Base-by-base conservation (phyloP, 345 rosid species). In the Corchorus olitorius region DNA sequence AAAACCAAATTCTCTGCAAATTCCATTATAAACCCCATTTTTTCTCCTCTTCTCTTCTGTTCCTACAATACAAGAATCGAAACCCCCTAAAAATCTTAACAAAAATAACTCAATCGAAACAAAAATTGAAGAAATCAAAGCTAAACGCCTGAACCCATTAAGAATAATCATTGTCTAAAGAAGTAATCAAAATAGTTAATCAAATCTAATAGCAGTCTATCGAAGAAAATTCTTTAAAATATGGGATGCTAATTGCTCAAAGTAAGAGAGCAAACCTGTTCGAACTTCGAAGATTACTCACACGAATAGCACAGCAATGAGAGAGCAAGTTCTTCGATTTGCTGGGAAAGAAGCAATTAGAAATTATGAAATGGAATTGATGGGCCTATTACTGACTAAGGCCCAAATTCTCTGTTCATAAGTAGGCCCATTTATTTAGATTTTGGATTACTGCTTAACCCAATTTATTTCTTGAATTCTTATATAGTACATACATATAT, bases 21-120 rank as follows among this genome's bases (percentile, higher is more conserved):
- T 64, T 97, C 99, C 97, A 92, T 97, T 5, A 97, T 82, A 75
- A 97, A 93, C 60, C 88, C 89, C 98, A 94, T 94, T 6, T 73
- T 27, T 79, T 78, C 70, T 66, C 15, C 34, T 45, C 15, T 66
- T 46, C 53, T 48, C 63, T 59, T 59, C 65, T 5, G 33, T 39
- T 12, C 48, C 20, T 19, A 61, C 48, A 61, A 33, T 17, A 49
- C 7, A 34, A 5, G 7, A 48, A 8, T 7, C 11, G 48, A 52
- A 70, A 70, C 74, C 74, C 74, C 37, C 13, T 6, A 69, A 46
- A 46, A 14, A 20, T 14, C n/a, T 67, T 12, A 20, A 46, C 37
- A 46, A 45, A 13, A 46, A 13, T 5, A 67, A 46, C 17, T 48
- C 70, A 43, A 41, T n/a, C 43, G 43, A 55, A n/a, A 20, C n/a